Base-by-base conservation (phyloP, 805 yeast genomes). In the Lachancea sp. region DNA sequence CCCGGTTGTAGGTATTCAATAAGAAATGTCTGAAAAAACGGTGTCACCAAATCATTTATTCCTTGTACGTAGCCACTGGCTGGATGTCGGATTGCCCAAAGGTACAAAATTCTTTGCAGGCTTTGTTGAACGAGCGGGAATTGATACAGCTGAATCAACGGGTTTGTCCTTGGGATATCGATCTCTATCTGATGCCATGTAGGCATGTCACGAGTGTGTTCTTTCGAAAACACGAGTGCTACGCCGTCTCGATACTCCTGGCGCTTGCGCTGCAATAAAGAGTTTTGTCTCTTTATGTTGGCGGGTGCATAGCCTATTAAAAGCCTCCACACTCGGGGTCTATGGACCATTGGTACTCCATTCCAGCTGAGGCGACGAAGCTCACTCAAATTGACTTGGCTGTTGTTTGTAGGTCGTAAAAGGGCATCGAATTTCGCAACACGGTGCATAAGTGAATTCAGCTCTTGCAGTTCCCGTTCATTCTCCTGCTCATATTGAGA, bases 11-110 rank as follows among this genome's bases (percentile, higher is more conserved):
- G 59, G 60, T 89, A 88, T 43, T 79, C 78, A 2, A 78, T 70
- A 35, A 92, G 60, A 54, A 90, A 90, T 0, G 88, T 80, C 62
- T 90, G 95, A 61, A 74, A 88, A 58, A 92, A 86, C 3, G 98
- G 97, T 1, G 97, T 90, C 12, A 80, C 86, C 36, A 90, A 70
- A 64, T 90, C 98, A 60, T 90, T 90, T 38, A 90, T 90, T 20
- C 98, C 98, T 66, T 90, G 98, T 16, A 90, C 98, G 61, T 90
- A 90, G 12, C 98, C 98, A 56, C 92, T 80, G 5, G 97, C 96
- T 1, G 98, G 97, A 58, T 92, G 97, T 50, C 97, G 72, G 19
- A 90, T 79, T 0, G 97, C 94, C 98, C 98, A 90, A 24, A 90
- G 67, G 55, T 88, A 90, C 40, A 90, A 65, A 8, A 92, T 78